Conservation (phyloP, 352 stramenopile genomes). For the Phytophthora pluvialis region DNA sequence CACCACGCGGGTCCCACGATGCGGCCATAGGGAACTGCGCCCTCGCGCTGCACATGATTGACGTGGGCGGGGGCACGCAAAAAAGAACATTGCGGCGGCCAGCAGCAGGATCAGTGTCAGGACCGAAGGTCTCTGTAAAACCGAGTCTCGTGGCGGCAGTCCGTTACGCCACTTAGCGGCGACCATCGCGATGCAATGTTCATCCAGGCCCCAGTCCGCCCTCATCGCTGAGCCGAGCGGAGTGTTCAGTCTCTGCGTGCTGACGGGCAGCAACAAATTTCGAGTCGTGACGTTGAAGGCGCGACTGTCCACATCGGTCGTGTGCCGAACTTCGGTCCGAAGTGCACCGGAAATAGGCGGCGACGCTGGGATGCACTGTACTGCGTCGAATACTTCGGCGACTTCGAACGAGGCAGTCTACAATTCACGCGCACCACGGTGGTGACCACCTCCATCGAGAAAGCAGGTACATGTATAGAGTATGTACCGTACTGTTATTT, state of each 20-base stretch:
- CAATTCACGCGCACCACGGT: too few species aligned
- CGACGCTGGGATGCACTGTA: too few species aligned
- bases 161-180: conserved; percentile 7
- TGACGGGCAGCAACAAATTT: conserved; percentile 29
- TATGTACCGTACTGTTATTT: too few species aligned
- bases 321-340: too few species aligned
- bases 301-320: conserved; percentile 16
- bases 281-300: conserved; percentile 18
- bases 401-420: not conserved
- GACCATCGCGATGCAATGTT: conserved; percentile 8
- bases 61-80: not conserved
- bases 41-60: conserved; percentile 8
- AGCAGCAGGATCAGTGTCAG: too few species aligned
- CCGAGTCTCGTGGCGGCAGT: not conserved
- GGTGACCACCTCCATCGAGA: too few species aligned
- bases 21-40: conserved; percentile 23
- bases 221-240: conserved; percentile 22
- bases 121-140: too few species aligned
- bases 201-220: conserved; percentile 14
- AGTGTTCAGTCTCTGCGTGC: conserved; percentile 1
- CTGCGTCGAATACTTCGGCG: too few species aligned
- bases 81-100: conserved; percentile 19
- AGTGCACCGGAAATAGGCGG: too few species aligned
- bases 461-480: too few species aligned
- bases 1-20: conserved; percentile 25